Base-by-base conservation (phyloP, 352 stramenopile species). In the Phytophthora ramorum region DNA sequence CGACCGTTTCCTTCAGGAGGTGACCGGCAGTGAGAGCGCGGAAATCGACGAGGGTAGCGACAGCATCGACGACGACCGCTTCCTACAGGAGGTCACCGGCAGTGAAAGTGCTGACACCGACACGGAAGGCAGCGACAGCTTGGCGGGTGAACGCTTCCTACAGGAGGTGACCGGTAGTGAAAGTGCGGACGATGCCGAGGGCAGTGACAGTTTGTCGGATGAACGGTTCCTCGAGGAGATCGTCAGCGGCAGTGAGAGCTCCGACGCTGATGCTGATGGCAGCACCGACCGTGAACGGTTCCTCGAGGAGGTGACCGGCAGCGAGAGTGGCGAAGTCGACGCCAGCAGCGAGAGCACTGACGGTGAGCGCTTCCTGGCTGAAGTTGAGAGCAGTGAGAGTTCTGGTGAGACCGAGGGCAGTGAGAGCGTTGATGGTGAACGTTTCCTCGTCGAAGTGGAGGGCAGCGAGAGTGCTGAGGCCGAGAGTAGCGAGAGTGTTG, bases 401-500 rank as follows among this genome's bases (percentile, higher is more conserved):
- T 46, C 40, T 12, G 40, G 8, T 22, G 40, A 10, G 32, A 14
- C 20, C 14, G 40, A 46, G 40, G 40, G 40, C 40, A 46, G 40
- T 13, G 40, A 46, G 3, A 24, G 40, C 14, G 4, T 3, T 14
- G n/a, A 0, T 46, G 40, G 40, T 19, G 40, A 46, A 4, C 40
- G 40, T 26, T 46, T 46, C 17, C 17, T 46, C 6, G 7, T 5
- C 3, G 40, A 20, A 6, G 40, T 46, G n/a, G 40, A 46, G 7
- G 7, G 40, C 10, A 46, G n/a, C 24, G 40, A 46, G 17, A 46
- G 40, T 13, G 17, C n/a, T 3, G 38, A 45, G n/a, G 38, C n/a
- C n/a, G 40, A 46, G 16, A n/a, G 40, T 3, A 45, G 61, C 10
- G 61, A 69, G 12, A 69, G 52, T 9, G 3, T 48, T 16, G 55